phyloP scores from a whole-genome alignment of 2,329 filamentous ascomycete genomes.

The Juglanconis oblonga region DNA sequence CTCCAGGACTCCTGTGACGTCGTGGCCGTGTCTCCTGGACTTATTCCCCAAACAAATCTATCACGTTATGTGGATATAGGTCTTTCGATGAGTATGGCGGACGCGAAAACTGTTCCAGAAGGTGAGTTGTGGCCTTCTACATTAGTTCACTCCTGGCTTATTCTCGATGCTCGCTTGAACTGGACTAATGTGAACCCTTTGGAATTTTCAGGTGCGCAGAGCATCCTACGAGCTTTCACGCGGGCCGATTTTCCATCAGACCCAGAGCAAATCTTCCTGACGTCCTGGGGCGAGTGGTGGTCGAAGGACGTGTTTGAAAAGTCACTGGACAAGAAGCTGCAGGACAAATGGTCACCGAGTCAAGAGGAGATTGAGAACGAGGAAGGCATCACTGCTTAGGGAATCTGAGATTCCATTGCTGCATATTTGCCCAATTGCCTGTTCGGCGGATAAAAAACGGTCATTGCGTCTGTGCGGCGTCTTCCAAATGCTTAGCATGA shows the following conservation, averaged over 20 bases:
- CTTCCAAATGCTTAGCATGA: too few relatives aligned
- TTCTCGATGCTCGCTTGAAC: not conserved
- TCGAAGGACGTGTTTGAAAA: conserved; percentile 38
- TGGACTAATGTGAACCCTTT: not conserved
- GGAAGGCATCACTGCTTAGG: conserved; percentile 21
- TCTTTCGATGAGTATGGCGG: conserved; percentile 33
- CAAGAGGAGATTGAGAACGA: conserved; percentile 47
- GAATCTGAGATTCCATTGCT: not conserved
- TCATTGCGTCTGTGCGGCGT: too few relatives aligned
- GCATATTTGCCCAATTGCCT: too few relatives aligned
- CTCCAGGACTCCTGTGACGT: conserved; percentile 42
- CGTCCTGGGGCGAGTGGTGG: conserved; percentile 58
- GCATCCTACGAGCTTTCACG: conserved; percentile 41
- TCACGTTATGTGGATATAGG: conserved; percentile 28
- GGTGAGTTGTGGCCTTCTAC: conserved; percentile 29
- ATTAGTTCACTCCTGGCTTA: not conserved
- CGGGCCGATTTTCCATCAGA: conserved; percentile 47
- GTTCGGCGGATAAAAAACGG: not conserved
- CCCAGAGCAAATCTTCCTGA: conserved; percentile 50
- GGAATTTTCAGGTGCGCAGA: conserved; percentile 37
- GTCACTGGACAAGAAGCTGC: conserved; percentile 42
- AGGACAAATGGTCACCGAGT: conserved; percentile 49
- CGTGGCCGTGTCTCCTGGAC: conserved; percentile 51
- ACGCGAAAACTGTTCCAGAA: conserved; percentile 46
- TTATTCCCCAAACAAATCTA: conserved; percentile 48